Evolutionary conservation across 2,329 filamentous ascomycete genomes (phyloP).

Genomic region (Penicillium brevicompactum): DNA sequence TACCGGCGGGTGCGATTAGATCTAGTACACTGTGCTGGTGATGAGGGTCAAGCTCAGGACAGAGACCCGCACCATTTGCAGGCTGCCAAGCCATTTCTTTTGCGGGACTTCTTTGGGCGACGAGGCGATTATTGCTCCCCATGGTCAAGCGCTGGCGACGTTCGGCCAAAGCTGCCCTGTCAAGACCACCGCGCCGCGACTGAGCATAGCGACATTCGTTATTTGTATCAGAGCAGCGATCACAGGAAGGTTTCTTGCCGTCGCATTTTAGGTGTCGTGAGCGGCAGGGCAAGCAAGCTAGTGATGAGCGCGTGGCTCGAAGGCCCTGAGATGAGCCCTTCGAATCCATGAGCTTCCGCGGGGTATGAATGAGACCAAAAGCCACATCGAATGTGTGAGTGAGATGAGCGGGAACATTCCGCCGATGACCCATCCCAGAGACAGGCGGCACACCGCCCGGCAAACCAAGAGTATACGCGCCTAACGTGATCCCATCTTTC

Average conservation of each 20-base stretch:
- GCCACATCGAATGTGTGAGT: too few species aligned
- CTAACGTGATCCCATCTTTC: too few species aligned
- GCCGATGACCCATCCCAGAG: too few species aligned
- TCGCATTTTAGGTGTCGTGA: conserved; percentile 52
- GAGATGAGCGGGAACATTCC: too few species aligned
- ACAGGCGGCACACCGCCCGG: too few species aligned
- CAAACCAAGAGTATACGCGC: too few species aligned
- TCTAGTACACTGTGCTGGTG: not conserved
- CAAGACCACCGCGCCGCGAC: conserved; percentile 47
- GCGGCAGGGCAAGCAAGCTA: conserved; percentile 37
- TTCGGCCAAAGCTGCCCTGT: conserved; percentile 26
- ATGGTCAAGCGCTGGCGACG: conserved; percentile 17
- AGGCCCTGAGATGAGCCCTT: not conserved
- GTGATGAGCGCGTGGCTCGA: conserved; percentile 20
- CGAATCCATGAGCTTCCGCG: not conserved
- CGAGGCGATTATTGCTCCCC: not conserved
- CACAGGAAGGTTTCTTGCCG: conserved; percentile 46
- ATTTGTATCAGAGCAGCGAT: conserved; percentile 43
- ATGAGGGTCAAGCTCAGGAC: not conserved
- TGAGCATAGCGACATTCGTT: conserved; percentile 53
- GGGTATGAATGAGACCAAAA: not conserved
- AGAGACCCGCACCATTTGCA: not conserved
- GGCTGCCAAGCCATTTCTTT: not conserved
- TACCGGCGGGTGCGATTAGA: not conserved
- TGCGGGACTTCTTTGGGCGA: not conserved